Evolutionary conservation across 192 early-diverging fungal species (phyloP).

Genomic region (Coemansia erecta): DNA sequence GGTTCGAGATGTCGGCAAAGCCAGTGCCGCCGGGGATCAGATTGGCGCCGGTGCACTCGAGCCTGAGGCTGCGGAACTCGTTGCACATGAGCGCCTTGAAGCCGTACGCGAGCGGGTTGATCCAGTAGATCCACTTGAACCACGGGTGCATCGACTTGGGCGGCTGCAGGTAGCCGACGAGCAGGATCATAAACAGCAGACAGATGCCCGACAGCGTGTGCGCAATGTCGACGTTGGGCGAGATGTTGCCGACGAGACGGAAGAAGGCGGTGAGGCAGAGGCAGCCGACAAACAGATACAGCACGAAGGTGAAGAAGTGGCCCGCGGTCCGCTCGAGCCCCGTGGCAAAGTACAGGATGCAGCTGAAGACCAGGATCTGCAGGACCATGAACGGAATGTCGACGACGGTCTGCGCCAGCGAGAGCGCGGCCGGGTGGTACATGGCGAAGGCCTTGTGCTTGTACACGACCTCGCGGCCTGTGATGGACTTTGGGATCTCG

Average conservation of each 20-base stretch:
- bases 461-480: constrained; percentile 68
- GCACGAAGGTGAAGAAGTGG: constrained; percentile 65
- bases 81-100: constrained; percentile 67
- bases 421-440: constrained; percentile 65
- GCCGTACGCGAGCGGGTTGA: constrained; percentile 69
- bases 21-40: constrained; percentile 55
- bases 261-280: constrained; percentile 63
- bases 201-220: constrained; percentile 46
- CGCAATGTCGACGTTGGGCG: constrained; percentile 43
- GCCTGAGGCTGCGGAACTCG: constrained; percentile 60
- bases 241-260: constrained; percentile 52
- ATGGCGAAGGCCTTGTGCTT: constrained; percentile 77
- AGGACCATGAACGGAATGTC: constrained; percentile 58
- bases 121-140: constrained; percentile 67
- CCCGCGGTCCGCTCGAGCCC: constrained; percentile 58
- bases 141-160: constrained; percentile 61
- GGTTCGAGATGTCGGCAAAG: constrained; percentile 52
- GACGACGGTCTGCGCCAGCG: constrained; percentile 58
- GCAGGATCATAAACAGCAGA: constrained; percentile 45
- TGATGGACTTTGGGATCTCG: constrained; percentile 66
- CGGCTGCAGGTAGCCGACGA: constrained; percentile 60
- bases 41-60: constrained; percentile 26
- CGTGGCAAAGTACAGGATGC: constrained; percentile 65
- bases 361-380: constrained; percentile 58
- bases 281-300: constrained; percentile 59